A percentile compares a stretch with the other conserved stretches of the same genome.
These are phyloP conservation scores for Erysimum pusillum DNA, from an alignment of 441 rosid genomes.

Conservation along the genomic window DNA sequence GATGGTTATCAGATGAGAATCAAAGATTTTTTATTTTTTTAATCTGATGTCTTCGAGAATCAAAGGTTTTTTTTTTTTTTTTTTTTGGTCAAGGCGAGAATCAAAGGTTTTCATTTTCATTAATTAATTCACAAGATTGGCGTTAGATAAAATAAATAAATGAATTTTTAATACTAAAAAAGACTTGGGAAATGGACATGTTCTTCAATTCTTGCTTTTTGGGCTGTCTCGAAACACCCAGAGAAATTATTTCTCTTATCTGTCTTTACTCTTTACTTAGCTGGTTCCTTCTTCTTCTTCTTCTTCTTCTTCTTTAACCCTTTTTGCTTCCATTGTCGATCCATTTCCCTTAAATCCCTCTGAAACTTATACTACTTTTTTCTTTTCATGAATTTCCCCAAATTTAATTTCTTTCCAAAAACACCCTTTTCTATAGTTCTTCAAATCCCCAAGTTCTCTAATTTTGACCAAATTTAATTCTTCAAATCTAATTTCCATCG, in stretches of 20 bases:
- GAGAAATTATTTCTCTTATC: background rate
- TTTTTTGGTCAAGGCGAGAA: no score
- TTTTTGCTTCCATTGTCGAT: constrained; percentile 1
- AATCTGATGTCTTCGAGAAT: no score
- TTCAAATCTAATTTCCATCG: background rate
- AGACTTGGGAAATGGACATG: constrained; percentile 11
- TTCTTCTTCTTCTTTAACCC: constrained; percentile 26
- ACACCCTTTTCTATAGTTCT: background rate
- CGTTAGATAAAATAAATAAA: no score
- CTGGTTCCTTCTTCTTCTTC: background rate
- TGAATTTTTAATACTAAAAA: background rate
- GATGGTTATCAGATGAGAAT: no score
- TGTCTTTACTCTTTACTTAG: constrained; percentile 33
- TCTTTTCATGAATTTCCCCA: background rate
- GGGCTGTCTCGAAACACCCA: constrained; percentile 17
- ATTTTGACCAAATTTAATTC: background rate
- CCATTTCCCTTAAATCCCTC: background rate
- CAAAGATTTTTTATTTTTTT: no score
- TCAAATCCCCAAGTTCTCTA: background rate
- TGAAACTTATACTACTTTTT: background rate
- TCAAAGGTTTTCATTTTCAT: no score
- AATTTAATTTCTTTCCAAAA: background rate
- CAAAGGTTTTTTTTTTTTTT: no score
- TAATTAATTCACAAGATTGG: no score
- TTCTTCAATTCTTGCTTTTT: constrained; percentile 30